These are phyloP conservation scores for Solanum appendiculatum DNA, from an alignment of 257 asterid species.

Conservation along the genomic window DNA sequence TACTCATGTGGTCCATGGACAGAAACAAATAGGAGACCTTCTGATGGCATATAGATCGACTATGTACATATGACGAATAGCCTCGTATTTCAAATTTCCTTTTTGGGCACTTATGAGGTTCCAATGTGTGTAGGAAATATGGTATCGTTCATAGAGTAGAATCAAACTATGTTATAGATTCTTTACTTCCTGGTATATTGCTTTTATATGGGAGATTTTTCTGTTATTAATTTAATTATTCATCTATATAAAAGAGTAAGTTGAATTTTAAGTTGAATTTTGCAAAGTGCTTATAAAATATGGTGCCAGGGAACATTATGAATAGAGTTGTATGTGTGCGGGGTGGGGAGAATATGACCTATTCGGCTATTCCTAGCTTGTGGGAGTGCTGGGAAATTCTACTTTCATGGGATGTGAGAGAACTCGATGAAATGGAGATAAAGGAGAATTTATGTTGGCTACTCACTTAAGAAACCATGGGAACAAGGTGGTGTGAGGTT, in stretches of 20 bases:
- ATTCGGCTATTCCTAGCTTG: background rate
- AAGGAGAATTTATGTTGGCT: background rate
- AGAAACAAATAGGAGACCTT: background rate
- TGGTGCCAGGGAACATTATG: background rate
- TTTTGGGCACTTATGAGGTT: background rate
- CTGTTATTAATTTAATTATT: background rate
- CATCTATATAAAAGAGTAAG: background rate
- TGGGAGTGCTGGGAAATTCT: background rate
- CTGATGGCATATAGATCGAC: background rate
- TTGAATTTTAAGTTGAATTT: background rate
- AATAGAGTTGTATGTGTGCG: background rate
- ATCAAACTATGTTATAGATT: background rate
- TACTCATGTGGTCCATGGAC: background rate
- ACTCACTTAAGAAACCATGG: background rate
- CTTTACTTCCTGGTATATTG: background rate
- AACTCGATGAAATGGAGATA: background rate
- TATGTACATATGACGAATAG: background rate
- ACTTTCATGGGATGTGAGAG: background rate
- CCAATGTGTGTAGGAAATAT: background rate
- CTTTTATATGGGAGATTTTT: background rate
- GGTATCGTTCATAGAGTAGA: background rate
- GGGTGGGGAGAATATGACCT: background rate
- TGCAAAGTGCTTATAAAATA: background rate
- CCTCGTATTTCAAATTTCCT: background rate
- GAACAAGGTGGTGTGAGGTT: background rate